Conservation (phyloP, 345 rosid genomes). For the Mangifera indica region DNA sequence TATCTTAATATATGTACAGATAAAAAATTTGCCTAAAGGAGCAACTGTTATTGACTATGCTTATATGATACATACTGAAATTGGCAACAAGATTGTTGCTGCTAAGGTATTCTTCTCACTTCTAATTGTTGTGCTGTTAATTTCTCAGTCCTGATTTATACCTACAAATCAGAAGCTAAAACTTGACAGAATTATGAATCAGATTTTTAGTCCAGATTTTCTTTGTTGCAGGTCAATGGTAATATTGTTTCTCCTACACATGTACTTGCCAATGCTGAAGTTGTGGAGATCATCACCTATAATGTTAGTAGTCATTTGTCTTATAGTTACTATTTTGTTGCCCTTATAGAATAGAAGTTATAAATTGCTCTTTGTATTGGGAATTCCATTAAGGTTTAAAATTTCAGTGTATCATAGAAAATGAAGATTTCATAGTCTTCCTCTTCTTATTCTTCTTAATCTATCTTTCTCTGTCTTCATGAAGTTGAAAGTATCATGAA, state of each 20-base stretch:
- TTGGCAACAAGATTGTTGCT: conserved; percentile 97
- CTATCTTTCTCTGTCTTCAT: not conserved
- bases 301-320: conserved; percentile 54
- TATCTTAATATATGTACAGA: conserved; percentile 44
- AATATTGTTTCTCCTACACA: conserved; percentile 85
- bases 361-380: not conserved
- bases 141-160: not conserved
- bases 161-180: conserved; percentile 2
- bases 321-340: conserved; percentile 15
- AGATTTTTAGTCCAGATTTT: conserved; percentile 15
- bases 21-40: conserved; percentile 89
- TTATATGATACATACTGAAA: conserved; percentile 94
- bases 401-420: not conserved
- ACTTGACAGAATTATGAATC: not conserved
- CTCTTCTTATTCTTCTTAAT: no score
- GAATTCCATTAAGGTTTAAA: not conserved
- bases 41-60: conserved; percentile 96
- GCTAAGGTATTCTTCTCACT: conserved; percentile 65
- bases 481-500: not conserved
- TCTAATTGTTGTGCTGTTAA: not conserved
- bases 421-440: not conserved
- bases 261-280: conserved; percentile 93
- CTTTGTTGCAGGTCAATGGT: conserved; percentile 82
- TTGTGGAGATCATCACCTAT: conserved; percentile 93
- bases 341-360: not conserved